Base-by-base conservation (phyloP, 352 stramenopile genomes). In the Aphanomyces cochlioides region DNA sequence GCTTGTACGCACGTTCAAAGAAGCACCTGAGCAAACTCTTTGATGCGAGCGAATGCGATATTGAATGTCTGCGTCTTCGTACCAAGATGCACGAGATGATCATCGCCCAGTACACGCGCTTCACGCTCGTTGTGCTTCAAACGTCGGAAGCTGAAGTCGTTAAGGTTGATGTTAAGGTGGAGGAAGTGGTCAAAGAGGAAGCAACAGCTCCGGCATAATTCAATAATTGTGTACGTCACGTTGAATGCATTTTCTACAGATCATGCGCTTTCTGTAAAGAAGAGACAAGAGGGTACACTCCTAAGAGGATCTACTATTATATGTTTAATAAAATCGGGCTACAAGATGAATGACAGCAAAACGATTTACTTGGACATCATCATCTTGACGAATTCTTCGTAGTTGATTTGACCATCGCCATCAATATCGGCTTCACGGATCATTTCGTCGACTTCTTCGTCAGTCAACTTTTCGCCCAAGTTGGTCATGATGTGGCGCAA, bases 301-400 rank as follows among this genome's bases (percentile, higher is more conserved):
- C 28, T 2, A 28, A 28, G 28, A 28, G 28, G 28, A 28, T 28
- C 54, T 61, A 61, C 54, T 61, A 36, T 61, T 61, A 61, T 50
- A 61, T 61, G 54, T 41, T 61, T 63, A 59, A 64, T 61, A 61
- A 70, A 70, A 70, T 61, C 61, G 28, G 28, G 36, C 64, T 60
- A 60, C 54, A 5, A 43, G 8, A n/a, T 13, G n/a, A 65, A 3
- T 50, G 28, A 50, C 43, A 12, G 39, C 10, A 12, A 10, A 12
- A 40, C 19, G 53, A 67, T 72, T 93, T 96, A 97, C 87, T 97
- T 96, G 79, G 88, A 96, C 92, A 99, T 99, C 96, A 99, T 99
- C 95, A 98, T 99, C 90, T 98, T 98, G 75, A 99, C 95, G 80
- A 99, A 99, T 81, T 99, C 96, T 85, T 99, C 96, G 89, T 99